These are phyloP conservation scores for Calonectria honghensis DNA, from an alignment of 2,329 filamentous ascomycete genomes.

Conservation along the genomic window DNA sequence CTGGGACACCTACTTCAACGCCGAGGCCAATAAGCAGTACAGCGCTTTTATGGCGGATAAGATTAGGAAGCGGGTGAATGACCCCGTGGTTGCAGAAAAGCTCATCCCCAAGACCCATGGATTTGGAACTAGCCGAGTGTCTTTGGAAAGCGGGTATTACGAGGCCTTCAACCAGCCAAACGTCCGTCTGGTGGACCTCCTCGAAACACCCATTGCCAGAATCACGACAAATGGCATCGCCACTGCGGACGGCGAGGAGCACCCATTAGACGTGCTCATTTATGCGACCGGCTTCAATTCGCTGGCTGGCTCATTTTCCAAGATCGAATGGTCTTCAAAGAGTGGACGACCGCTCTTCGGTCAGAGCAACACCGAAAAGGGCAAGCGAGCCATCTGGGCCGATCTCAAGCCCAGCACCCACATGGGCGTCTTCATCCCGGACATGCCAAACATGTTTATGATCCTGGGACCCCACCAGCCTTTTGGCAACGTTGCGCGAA, in stretches of 20 bases:
- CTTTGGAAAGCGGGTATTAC: constrained; percentile 48
- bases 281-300: constrained; percentile 49
- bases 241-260: constrained; percentile 35
- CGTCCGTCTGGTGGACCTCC: constrained; percentile 42
- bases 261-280: constrained; percentile 45
- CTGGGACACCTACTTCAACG: constrained; percentile 44
- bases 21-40: constrained; percentile 43
- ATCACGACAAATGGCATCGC: constrained; percentile 39
- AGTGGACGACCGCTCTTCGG: constrained; percentile 40
- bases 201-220: constrained; percentile 35
- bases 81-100: constrained; percentile 39
- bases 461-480: constrained; percentile 49
- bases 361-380: constrained; percentile 36
- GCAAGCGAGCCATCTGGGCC: constrained; percentile 43
- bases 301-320: constrained; percentile 46
- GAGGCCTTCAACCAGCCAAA: constrained; percentile 47
- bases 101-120: constrained; percentile 45
- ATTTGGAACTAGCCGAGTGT: constrained; percentile 43
- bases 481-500: constrained; percentile 46
- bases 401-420: constrained; percentile 43
- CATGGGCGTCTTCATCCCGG: constrained; percentile 39
- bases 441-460: constrained; percentile 53
- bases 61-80: constrained; percentile 39
- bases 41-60: constrained; percentile 46
- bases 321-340: constrained; percentile 47